phyloP scores from a whole-genome alignment of 75 land plant species.

The Azolla pinnata region DNA sequence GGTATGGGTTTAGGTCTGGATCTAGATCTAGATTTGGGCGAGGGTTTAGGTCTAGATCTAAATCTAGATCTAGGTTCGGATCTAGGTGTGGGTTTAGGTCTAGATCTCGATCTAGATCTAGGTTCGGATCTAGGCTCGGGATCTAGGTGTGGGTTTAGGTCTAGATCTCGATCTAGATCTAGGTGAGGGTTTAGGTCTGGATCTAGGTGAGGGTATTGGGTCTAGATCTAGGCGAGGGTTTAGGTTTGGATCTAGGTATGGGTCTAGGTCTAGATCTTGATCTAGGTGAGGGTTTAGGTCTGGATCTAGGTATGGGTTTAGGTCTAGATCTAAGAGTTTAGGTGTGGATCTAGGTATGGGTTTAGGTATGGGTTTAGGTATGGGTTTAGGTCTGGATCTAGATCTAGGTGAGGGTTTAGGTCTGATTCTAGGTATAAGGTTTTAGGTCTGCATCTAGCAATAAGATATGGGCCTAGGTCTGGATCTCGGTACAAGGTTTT shows the following conservation, averaged over 20 bases:
- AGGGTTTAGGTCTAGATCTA: neutral
- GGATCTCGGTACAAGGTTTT: neutral
- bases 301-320: neutral
- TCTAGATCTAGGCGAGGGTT: neutral
- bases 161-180: neutral
- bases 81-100: neutral
- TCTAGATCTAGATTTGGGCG: neutral
- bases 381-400: neutral
- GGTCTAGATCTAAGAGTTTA: neutral
- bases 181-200: neutral
- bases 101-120: slow-evolving; percentile 3
- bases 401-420: neutral
- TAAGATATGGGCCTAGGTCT: neutral
- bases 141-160: neutral
- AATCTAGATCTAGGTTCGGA: neutral
- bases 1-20: neutral
- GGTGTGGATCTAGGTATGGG: neutral
- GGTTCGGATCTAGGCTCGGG: neutral
- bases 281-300: neutral
- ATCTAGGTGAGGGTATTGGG: neutral
- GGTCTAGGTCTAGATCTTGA: neutral
- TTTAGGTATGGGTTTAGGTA: neutral
- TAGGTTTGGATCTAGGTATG: neutral
- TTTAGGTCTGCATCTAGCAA: neutral
- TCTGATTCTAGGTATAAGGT: neutral